Base-by-base conservation (phyloP, 495 filamentous ascomycete genomes). In the Lophiostoma macrostomum region DNA sequence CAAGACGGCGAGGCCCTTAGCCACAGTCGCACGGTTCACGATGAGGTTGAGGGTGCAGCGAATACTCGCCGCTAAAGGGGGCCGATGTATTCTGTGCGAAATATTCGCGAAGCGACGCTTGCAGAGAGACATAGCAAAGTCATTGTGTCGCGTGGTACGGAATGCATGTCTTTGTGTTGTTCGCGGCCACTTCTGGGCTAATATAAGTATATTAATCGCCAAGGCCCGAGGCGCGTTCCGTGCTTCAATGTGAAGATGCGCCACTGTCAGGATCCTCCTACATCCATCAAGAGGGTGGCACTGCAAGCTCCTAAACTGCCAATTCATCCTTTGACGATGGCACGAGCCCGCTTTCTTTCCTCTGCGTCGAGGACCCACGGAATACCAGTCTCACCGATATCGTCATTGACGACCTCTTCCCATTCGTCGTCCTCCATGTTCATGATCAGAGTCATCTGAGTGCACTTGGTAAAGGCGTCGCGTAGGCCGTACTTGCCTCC, bases 371-470 rank as follows among this genome's bases (percentile, higher is more conserved):
- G 61, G 55, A 73, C 77, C 78, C 78, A 81, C 8, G 69, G 67
- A 31, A 78, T 66, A 0, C 67, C 73, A 5, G 51, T 47, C 22
- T 66, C 61, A 6, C 73, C 72, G 30, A 71, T 71, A 4, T 64
- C 69, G 13, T 71, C 73, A 45, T 74, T 70, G 67, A 16, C 31
- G 6, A 87, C 66, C 68, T 91, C 91, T 41, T 90, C 88, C 88
- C 91, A 96, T 70, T 98, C 94, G 50, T 98, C 93, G 14, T 94
- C 90, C 67, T 98, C 93, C 90, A 96, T 95, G 53, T 91, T 91
- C 64, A 95, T 87, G 4, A 95, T 79, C 71, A 96, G 78, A 39
- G 84, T 81, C 55, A 97, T 87, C 76, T 98, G 91, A 56, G 80
- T 76, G 49, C 88, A 88, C 54, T 81, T 80, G 42, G 76, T 77